A percentile compares a stretch with the other conserved stretches of the same genome.
These are phyloP conservation scores for Pseudocercospora ulei DNA, from an alignment of 2,329 filamentous ascomycete genomes.

Conservation along the genomic window DNA sequence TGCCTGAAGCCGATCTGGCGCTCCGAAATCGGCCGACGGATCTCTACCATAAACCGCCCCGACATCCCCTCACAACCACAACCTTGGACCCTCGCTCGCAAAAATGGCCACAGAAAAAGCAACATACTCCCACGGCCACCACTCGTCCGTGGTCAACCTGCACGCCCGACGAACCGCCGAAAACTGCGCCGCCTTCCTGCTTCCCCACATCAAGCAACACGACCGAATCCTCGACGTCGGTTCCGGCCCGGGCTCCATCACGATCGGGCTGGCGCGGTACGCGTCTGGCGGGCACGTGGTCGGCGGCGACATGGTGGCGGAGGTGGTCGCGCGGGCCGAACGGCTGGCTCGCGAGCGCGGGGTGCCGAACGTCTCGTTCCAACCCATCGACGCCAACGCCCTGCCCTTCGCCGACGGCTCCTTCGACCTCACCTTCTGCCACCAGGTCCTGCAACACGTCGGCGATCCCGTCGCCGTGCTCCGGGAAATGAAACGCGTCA, in stretches of 20 bases:
- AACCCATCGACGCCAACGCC: constrained; percentile 31
- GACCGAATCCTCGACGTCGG: constrained; percentile 42
- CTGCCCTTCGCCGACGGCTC: constrained; percentile 39
- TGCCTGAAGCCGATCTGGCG: no score
- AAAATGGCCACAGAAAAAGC: no score
- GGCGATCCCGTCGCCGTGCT: constrained; percentile 44
- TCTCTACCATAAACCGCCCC: no score
- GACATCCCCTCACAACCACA: no score
- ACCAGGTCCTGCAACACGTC: constrained; percentile 52
- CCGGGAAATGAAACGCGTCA: constrained; percentile 47
- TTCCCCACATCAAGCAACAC: constrained; percentile 29
- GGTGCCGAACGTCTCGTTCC: constrained; percentile 36
- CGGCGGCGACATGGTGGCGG: constrained; percentile 40
- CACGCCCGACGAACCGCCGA: constrained; percentile 41
- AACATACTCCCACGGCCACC: no score
- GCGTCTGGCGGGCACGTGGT: constrained; percentile 39
- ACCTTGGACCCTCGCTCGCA: no score
- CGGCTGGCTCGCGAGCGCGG: constrained; percentile 34
- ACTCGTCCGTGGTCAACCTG: no score
- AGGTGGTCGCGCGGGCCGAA: constrained; percentile 38
- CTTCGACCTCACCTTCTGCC: constrained; percentile 52
- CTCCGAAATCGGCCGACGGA: no score
- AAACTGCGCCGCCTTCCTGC: constrained; percentile 36
- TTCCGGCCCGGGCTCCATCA: constrained; percentile 43
- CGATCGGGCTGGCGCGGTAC: constrained; percentile 37